phyloP scores from a whole-genome alignment of 2,329 filamentous ascomycete genomes.

The Fusarium transvaalense region DNA sequence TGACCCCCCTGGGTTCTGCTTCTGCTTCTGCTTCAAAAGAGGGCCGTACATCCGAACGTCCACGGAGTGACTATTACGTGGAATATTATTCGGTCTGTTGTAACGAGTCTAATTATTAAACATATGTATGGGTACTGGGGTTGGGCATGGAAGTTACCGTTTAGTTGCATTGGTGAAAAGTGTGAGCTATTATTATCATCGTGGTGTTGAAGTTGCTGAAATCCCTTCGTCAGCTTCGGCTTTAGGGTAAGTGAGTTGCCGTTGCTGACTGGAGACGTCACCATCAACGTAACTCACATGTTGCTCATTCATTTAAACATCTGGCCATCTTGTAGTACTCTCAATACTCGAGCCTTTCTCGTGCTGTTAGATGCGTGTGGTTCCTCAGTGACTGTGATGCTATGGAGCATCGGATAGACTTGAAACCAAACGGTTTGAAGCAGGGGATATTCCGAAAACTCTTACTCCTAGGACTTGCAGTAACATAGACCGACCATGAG shows the following conservation, averaged over 20 bases:
- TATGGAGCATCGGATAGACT: background rate
- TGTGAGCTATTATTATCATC: background rate
- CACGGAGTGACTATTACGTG: background rate
- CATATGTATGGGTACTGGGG: slow-evolving; percentile 7
- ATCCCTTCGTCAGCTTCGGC: too few relatives aligned
- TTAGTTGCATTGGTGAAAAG: background rate
- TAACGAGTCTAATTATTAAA: background rate
- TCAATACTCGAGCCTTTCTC: too few relatives aligned
- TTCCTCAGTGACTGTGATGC: background rate
- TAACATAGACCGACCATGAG: background rate
- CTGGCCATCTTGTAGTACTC: background rate
- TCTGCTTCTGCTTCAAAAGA: background rate
- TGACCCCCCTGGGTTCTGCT: slow-evolving; percentile 25
- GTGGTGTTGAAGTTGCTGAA: background rate
- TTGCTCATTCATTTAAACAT: background rate
- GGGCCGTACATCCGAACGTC: slow-evolving; percentile 30
- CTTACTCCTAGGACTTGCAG: background rate
- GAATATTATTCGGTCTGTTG: slow-evolving; percentile 4
- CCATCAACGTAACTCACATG: background rate
- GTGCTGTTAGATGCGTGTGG: background rate
- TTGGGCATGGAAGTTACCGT: slow-evolving; percentile 16
- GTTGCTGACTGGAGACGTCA: background rate
- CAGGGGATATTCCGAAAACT: background rate
- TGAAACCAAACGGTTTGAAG: background rate
- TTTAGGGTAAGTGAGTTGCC: background rate